A percentile compares a stretch with the other conserved stretches of the same genome.
Evolutionary conservation across 208 protist species (phyloP).

Genomic region (Wallacemonas sp.): DNA sequence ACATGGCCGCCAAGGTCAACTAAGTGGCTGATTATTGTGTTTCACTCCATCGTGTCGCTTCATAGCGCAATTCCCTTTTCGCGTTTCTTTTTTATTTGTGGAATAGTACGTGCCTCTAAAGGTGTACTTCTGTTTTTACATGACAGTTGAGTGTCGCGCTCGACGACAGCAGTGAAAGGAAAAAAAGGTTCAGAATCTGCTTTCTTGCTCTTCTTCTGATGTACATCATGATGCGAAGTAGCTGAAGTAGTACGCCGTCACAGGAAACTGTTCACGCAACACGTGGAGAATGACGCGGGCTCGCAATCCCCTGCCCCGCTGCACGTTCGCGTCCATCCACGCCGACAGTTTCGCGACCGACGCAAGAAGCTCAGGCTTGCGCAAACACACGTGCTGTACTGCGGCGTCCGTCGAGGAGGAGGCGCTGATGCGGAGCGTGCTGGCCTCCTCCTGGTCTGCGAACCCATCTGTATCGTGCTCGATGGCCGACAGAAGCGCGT

Average conservation of each 20-base stretch:
- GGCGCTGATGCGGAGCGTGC: constrained; percentile 21
- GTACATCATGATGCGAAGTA: constrained; percentile 17
- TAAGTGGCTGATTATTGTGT: no score
- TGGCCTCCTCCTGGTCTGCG: constrained; percentile 20
- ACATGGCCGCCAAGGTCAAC: no score
- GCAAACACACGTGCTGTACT: constrained; percentile 30
- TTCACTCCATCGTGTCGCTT: no score
- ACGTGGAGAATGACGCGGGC: constrained; percentile 28
- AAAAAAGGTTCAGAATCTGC: no score
- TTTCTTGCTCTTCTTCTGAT: background rate
- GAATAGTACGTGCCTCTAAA: no score
- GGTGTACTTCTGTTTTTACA: no score
- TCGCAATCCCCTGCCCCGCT: constrained; percentile 14
- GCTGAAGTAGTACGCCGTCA: constrained; percentile 47
- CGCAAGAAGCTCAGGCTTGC: constrained; percentile 19
- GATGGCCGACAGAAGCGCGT: constrained; percentile 35
- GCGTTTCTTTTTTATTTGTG: no score
- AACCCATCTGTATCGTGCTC: constrained; percentile 27
- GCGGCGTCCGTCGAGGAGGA: constrained; percentile 30
- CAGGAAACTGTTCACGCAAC: constrained; percentile 38
- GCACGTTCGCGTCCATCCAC: constrained; percentile 31
- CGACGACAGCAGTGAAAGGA: no score
- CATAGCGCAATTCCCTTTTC: no score
- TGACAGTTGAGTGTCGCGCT: no score
- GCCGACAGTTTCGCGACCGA: constrained; percentile 22